Evolutionary conservation across 2,329 filamentous ascomycete genomes (phyloP).

Genomic region (Fusarium camptoceras): DNA sequence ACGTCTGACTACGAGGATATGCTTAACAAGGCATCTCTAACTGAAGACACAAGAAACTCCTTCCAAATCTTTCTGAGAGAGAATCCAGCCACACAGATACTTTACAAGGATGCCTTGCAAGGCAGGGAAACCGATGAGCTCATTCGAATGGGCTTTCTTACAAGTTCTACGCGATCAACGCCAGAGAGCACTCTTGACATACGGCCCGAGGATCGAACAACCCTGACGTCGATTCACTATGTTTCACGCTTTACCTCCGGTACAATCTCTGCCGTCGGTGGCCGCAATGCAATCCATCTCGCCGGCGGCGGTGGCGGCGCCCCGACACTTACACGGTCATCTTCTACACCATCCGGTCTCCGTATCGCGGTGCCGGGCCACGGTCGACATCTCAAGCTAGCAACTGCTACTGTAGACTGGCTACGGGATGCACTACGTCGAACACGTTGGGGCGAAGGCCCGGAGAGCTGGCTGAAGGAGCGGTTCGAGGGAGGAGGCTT

Average conservation of each 20-base stretch:
- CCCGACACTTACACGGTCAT: slow-evolving; percentile 45
- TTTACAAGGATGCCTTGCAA: slow-evolving; percentile 52
- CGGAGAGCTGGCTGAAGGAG: slow-evolving; percentile 71
- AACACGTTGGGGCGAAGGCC: slow-evolving; percentile 71
- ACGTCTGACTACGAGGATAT: slow-evolving; percentile 66
- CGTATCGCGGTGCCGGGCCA: slow-evolving; percentile 74
- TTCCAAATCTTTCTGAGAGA: slow-evolving; percentile 65
- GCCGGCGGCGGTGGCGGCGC: slow-evolving; percentile 67
- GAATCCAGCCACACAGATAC: slow-evolving; percentile 58
- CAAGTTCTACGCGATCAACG: slow-evolving; percentile 53
- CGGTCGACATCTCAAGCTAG: slow-evolving; percentile 74
- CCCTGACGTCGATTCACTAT: slow-evolving; percentile 69
- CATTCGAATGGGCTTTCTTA: slow-evolving; percentile 75
- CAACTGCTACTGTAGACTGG: slow-evolving; percentile 70
- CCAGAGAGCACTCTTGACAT: slow-evolving; percentile 56
- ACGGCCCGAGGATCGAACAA: slow-evolving; percentile 65
- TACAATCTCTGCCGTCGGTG: slow-evolving; percentile 75
- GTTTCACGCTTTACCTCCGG: slow-evolving; percentile 76
- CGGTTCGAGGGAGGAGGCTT: slow-evolving; percentile 75
- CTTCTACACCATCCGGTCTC: slow-evolving; percentile 48
- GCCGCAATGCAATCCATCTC: slow-evolving; percentile 71
- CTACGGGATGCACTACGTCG: slow-evolving; percentile 69
- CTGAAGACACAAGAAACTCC: slow-evolving; percentile 58
- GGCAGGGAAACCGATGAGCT: slow-evolving; percentile 66
- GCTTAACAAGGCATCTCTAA: slow-evolving; percentile 54